Evolutionary conservation across 345 rosid genomes (phyloP).

Genomic region (Xanthoceras sorbifolium): DNA sequence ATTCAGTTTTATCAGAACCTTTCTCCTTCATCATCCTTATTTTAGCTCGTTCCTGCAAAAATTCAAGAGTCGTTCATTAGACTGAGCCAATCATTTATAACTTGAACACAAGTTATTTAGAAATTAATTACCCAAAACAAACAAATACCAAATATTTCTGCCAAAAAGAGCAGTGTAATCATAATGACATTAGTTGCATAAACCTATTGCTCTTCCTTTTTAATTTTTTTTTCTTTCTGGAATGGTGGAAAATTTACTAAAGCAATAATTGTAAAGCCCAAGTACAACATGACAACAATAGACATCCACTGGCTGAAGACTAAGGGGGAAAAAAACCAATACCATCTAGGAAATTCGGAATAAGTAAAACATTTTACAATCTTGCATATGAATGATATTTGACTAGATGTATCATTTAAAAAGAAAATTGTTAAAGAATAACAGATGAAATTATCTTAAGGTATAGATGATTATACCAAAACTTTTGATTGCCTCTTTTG

Average conservation of each 20-base stretch:
- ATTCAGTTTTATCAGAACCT: constrained; percentile 44
- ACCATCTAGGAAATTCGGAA: not conserved
- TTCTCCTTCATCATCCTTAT: constrained; percentile 68
- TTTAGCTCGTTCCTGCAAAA: constrained; percentile 71
- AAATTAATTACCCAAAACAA: not conserved
- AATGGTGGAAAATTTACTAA: not conserved
- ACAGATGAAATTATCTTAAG: not conserved
- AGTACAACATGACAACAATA: not conserved
- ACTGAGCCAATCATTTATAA: not conserved
- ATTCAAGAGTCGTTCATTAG: not conserved
- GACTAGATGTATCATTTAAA: not conserved
- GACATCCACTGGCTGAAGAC: not conserved
- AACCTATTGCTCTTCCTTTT: too few species aligned
- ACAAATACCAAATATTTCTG: not conserved
- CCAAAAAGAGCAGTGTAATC: not conserved
- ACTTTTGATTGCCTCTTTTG: constrained; percentile 91
- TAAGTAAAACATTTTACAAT: not conserved
- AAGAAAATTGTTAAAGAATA: not conserved
- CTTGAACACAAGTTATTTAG: not conserved
- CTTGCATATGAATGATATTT: not conserved
- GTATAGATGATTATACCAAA: constrained; percentile 53
- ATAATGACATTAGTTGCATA: not conserved
- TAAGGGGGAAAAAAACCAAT: not conserved
- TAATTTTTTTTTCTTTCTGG: not conserved
- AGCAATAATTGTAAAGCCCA: too few species aligned